Evolutionary conservation across 306 rosid species (phyloP), one percentile per base, ranked within the genome.

Genomic region (Quercus bicolor): DNA sequence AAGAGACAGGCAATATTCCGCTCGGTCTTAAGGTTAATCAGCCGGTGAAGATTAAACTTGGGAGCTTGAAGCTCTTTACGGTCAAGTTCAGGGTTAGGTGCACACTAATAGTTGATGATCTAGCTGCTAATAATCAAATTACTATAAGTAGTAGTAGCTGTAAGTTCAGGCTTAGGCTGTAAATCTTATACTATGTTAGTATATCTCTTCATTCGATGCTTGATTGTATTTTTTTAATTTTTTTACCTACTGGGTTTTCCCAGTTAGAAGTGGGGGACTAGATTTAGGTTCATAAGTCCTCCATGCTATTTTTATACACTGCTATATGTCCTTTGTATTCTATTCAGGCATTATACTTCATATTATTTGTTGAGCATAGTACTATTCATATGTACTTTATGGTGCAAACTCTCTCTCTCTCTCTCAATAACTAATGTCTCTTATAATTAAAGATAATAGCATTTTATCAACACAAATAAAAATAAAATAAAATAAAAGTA

Each of bases 1-100:
- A 82, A 28, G 52, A 80, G 45, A 75, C 76, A 0, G 93, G 94
- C 0, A 88, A 82, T 65, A 73, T 94, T 16, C 98, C 98, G 0
- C 87, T 94, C 2, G 43, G 68, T 81, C 79, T 94, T 23, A 87
- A 34, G 61, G 98, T 85, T 2, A 86, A 77, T 21, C 98, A 94
- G 68, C 96, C 93, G 2, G 97, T 94, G 65, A 86, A 90, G 87
- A 37, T 94, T 34, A 91, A 91, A 85, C 90, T 94, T 29, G 97
- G 98, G 0, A 86, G 84, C 56, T 72, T 94, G 80, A 94, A 92
- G 94, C 85, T 94, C 13, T 86, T 91, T 56, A 87, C 86, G 83
- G 33, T 94, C 34, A 91, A 86, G 75, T 94, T 94, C 82, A 68
- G 21, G 73, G 97, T 91, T 43, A 88, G 83, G 34, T 94, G 98